Conservation (phyloP, 208 protist species). For the Vickermania ingenoplastis region DNA sequence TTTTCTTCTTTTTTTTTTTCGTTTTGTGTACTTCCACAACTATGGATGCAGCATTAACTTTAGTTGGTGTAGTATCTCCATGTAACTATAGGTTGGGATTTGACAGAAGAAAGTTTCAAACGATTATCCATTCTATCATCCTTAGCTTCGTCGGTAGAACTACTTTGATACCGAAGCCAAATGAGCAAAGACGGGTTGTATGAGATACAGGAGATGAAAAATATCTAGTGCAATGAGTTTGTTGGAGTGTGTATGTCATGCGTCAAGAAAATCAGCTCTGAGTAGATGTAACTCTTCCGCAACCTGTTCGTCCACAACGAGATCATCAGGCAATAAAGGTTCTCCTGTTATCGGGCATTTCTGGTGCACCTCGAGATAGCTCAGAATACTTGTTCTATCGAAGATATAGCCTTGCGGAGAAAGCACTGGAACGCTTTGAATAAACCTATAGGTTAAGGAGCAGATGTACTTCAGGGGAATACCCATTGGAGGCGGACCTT, state of each 20-base stretch:
- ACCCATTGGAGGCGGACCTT: constrained; percentile 8
- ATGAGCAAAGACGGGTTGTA: not conserved
- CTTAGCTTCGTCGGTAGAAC: not conserved
- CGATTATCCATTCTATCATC: not conserved
- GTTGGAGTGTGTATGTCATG: not conserved
- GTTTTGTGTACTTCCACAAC: too few species aligned
- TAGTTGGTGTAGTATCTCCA: too few species aligned
- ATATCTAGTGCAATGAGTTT: not conserved
- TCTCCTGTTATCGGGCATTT: constrained; percentile 37
- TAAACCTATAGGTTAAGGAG: constrained; percentile 25
- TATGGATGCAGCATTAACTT: too few species aligned
- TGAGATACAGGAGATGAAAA: not conserved
- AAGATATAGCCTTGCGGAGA: constrained; percentile 40
- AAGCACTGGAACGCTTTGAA: constrained; percentile 21
- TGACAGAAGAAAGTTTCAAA: not conserved
- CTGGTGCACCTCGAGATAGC: constrained; percentile 17
- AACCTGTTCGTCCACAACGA: constrained; percentile 30
- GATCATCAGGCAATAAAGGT: constrained; percentile 17
- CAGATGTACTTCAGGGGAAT: constrained; percentile 38
- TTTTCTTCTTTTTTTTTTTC: too few species aligned
- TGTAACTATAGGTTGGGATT: too few species aligned
- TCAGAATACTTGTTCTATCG: constrained; percentile 24
- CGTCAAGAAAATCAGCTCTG: constrained; percentile 24
- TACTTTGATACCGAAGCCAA: not conserved
- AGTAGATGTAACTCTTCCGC: constrained; percentile 25